phyloP scores from a whole-genome alignment of 371 early-diverging fungal species.

The Mortierella sp. region DNA sequence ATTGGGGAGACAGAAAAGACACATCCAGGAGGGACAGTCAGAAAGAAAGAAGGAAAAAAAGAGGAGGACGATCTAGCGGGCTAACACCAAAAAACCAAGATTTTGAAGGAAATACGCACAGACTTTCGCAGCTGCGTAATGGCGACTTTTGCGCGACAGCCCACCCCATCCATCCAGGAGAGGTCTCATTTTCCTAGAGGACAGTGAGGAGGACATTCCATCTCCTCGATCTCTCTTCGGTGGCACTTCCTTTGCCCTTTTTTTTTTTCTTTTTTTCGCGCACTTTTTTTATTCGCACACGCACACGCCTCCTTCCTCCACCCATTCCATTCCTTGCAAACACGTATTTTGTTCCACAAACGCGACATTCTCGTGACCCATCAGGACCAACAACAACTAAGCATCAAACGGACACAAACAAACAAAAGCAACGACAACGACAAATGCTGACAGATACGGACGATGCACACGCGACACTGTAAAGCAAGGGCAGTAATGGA shows the following conservation, averaged over 20 bases:
- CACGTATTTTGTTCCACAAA: background rate
- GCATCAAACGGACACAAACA: background rate
- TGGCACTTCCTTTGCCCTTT: background rate
- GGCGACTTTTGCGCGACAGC: background rate
- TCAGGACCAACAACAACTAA: background rate
- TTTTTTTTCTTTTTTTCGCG: background rate
- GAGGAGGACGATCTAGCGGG: background rate
- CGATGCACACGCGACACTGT: background rate
- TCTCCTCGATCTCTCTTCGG: background rate
- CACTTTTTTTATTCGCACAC: too few species aligned
- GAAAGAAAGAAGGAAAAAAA: background rate
- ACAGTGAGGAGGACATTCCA: slow-evolving; percentile 1
- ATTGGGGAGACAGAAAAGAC: background rate
- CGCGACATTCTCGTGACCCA: too few species aligned
- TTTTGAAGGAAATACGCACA: background rate
- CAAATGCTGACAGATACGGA: background rate
- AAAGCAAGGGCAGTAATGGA: background rate
- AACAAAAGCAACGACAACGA: background rate
- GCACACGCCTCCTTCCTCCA: background rate
- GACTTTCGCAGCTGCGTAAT: background rate
- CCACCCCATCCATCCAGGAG: too few species aligned
- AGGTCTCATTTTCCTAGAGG: background rate
- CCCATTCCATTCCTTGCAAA: background rate
- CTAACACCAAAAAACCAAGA: background rate
- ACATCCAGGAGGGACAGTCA: background rate